Evolutionary conservation across 2,329 filamentous ascomycete genomes (phyloP), one percentile per base, ranked within the genome.

Genomic region (Pseudogymnoascus sp.): DNA sequence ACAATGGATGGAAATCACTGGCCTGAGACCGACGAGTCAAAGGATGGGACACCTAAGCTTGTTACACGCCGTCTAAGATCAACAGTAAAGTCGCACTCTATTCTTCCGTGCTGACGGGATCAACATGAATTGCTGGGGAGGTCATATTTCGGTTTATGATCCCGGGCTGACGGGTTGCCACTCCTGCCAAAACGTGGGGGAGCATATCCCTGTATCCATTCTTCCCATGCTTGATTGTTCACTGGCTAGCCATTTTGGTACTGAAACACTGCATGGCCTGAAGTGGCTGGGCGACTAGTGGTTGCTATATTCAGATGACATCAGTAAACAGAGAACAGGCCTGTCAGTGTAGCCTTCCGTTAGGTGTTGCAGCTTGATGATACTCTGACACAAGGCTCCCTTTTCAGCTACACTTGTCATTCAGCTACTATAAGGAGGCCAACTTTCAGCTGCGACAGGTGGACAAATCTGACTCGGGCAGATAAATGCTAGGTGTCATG

Each of bases 61-160:
- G 43, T 50, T 18, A 16, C 25, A 50, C 18, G 6, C 25, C 11
- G 14, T 25, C 25, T 16, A 2, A 12, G 43, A 50, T 50, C 43
- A 30, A 12, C 43, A 12, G 30, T 11, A 9, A 18, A 50, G 43
- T 30, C 43, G 4, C 43, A 50, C 25, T 50, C 43, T 30, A 30
- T 50, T 50, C 22, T 16, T 50, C 43, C 43, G 43, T 50, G 43
- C 43, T 50, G 43, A 50, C 43, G 30, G 14, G 43, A 50, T 50
- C 25, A n/a, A 30, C 43, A 50, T 14, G 3, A 25, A 50, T 50
- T 30, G 14, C 14, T 30, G 2, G 22, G 43, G 22, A 30, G 25
- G 30, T 50, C 8, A 30, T 30, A 50, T 50, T 50, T 30, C 14
- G 7, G 25, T 30, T 50, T 18, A 30, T 30, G 30, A 30, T 28